phyloP scores from a whole-genome alignment of 2,329 filamentous ascomycete genomes.

The Botryotinia narcissicola region DNA sequence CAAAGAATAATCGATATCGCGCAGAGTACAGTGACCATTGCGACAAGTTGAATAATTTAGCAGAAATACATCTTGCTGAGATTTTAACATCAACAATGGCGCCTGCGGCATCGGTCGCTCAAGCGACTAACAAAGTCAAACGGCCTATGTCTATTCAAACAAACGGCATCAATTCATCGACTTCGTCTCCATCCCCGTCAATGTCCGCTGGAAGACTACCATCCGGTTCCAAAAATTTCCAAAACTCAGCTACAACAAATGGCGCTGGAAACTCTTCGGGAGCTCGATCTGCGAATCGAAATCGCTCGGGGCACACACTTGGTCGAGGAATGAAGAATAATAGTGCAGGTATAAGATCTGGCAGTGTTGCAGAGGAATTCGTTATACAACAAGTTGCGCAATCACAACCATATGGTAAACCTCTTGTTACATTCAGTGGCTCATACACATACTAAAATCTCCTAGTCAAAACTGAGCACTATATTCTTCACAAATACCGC shows the following conservation, averaged over 20 bases:
- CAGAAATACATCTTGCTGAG: not conserved
- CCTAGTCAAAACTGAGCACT: constrained; percentile 67
- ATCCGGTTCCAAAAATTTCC: constrained; percentile 50
- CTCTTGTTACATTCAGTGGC: constrained; percentile 31
- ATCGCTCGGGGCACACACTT: constrained; percentile 47
- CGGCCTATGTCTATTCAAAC: constrained; percentile 59
- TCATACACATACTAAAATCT: constrained; percentile 2
- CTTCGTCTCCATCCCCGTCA: constrained; percentile 51
- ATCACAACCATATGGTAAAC: constrained; percentile 53
- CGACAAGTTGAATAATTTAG: not conserved
- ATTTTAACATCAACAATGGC: constrained; percentile 30
- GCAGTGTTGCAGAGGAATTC: constrained; percentile 47
- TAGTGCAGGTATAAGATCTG: constrained; percentile 50
- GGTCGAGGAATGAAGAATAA: constrained; percentile 50
- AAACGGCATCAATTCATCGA: constrained; percentile 46
- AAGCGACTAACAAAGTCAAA: constrained; percentile 57
- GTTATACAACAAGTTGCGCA: constrained; percentile 42
- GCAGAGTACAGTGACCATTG: constrained; percentile 5
- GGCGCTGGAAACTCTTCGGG: constrained; percentile 38
- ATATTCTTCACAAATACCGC: constrained; percentile 80
- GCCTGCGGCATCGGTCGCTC: constrained; percentile 33
- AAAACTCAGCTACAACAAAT: constrained; percentile 48
- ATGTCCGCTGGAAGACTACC: constrained; percentile 56
- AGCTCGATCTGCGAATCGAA: constrained; percentile 54
- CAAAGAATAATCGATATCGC: constrained; percentile 12